Conservation (phyloP, 768 basidiomycete species). For the Tephrocybe sp. region DNA sequence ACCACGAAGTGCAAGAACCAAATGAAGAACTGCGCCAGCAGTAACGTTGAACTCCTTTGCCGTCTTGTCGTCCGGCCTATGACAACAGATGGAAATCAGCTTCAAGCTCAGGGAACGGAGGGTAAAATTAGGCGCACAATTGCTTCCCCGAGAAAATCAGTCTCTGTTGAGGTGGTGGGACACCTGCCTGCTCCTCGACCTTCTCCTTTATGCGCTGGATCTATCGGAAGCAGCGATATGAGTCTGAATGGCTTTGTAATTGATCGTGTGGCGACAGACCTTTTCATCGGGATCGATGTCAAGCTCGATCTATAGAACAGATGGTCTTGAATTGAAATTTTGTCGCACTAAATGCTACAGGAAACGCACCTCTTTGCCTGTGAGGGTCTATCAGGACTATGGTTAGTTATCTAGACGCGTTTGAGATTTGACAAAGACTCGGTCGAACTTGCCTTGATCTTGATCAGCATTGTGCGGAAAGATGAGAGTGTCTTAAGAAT, state of each 20-base stretch:
- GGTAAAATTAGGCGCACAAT: constrained; percentile 55
- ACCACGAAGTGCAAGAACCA: constrained; percentile 94
- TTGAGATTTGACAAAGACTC: constrained; percentile 1
- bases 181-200: constrained; percentile 97
- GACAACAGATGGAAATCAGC: constrained; percentile 3
- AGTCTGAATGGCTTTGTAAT: neutral
- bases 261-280: constrained; percentile 38
- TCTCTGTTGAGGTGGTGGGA: constrained; percentile 94
- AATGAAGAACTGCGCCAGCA: constrained; percentile 86
- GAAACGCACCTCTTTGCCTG: constrained; percentile 85
- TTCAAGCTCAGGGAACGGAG: neutral
- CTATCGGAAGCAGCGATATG: constrained; percentile 36
- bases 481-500: neutral
- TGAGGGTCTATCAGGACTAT: constrained; percentile 66
- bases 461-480: constrained; percentile 65
- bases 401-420: constrained; percentile 9
- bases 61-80: constrained; percentile 88
- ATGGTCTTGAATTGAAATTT: neutral
- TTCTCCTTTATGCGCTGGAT: constrained; percentile 95
- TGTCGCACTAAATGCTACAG: neutral
- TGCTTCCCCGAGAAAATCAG: constrained; percentile 92
- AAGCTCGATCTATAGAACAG: constrained; percentile 72
- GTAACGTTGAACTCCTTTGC: constrained; percentile 80
- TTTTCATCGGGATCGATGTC: constrained; percentile 91
- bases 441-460: constrained; percentile 68